Conservation (phyloP, 1,284 basidiomycete genomes). For the Cutaneotrichosporon mucoides region DNA sequence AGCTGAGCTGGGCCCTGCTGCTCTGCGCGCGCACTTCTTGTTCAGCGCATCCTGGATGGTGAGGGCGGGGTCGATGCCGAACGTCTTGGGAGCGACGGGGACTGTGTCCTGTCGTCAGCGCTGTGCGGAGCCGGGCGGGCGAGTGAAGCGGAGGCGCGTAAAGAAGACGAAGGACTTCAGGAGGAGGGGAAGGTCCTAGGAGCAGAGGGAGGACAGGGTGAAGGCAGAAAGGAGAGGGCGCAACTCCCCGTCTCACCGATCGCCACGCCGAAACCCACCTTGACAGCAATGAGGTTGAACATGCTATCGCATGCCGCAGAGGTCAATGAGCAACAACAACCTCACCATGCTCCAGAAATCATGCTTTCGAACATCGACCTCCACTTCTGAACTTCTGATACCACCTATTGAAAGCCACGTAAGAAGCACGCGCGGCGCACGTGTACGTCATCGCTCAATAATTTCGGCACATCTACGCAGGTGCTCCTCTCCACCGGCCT, state of each 20-base stretch:
- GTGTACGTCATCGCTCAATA: slow-evolving; percentile 1
- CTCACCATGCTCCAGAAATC: neutral
- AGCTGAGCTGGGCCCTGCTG: no score
- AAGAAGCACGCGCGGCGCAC: neutral
- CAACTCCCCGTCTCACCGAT: no score
- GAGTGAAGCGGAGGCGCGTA: no score
- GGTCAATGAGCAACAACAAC: no score
- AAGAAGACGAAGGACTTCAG: no score
- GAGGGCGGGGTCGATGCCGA: slow-evolving; percentile 37
- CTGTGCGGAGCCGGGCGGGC: no score
- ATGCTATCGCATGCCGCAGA: slow-evolving; percentile 14
- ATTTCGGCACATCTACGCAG: neutral
- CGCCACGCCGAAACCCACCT: slow-evolving; percentile 20
- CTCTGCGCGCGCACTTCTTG: slow-evolving; percentile 36
- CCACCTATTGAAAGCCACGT: neutral
- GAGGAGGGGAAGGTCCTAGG: no score
- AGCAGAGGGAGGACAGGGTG: no score
- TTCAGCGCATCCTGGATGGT: slow-evolving; percentile 48
- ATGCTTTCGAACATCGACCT: neutral
- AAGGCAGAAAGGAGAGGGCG: no score
- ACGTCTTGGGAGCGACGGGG: slow-evolving; percentile 46
- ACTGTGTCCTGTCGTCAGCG: slow-evolving; percentile 45
- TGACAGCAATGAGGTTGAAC: slow-evolving; percentile 46
- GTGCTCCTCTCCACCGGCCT: no score
- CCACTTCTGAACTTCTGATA: neutral